These are phyloP conservation scores for Fusarium haematococcum DNA, from an alignment of 2,329 filamentous ascomycete genomes.

Conservation along the genomic window DNA sequence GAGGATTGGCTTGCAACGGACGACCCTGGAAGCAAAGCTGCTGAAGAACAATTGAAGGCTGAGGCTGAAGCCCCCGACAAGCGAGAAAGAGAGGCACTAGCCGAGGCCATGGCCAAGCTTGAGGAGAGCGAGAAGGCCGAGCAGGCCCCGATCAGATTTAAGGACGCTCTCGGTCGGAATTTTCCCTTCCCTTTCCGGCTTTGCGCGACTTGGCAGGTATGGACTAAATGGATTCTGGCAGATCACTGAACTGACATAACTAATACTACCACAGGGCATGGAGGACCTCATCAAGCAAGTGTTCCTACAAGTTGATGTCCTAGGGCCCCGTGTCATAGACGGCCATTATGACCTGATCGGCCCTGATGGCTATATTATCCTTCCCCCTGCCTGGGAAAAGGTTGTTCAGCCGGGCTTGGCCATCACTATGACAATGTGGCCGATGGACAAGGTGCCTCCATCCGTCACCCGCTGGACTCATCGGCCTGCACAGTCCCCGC, in stretches of 20 bases:
- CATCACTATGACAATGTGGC: conserved; percentile 70
- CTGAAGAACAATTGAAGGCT: conserved; percentile 45
- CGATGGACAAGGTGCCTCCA: conserved; percentile 59
- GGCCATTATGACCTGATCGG: conserved; percentile 86
- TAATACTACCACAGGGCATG: conserved; percentile 65
- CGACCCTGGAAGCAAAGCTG: conserved; percentile 45
- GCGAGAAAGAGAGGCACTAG: conserved; percentile 3
- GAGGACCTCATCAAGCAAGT: conserved; percentile 88
- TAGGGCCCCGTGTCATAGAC: conserved; percentile 80
- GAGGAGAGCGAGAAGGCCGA: conserved; percentile 66
- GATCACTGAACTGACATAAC: neutral
- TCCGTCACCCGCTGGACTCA: neutral
- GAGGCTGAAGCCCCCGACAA: conserved; percentile 44
- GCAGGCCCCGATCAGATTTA: conserved; percentile 86
- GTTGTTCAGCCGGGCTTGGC: conserved; percentile 78
- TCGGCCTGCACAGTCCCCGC: neutral
- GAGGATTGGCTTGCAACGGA: neutral
- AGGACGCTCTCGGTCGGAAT: conserved; percentile 90
- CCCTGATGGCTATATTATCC: conserved; percentile 83
- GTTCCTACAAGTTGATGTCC: conserved; percentile 80
- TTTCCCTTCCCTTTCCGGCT: conserved; percentile 92
- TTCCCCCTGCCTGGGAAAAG: conserved; percentile 82
- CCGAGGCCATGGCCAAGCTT: conserved; percentile 58
- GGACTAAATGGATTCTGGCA: neutral
- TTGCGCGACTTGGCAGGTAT: conserved; percentile 82